These are phyloP conservation scores for Eragrostis tef DNA, from an alignment of 202 grass and related monocot genomes.

Conservation along the genomic window DNA sequence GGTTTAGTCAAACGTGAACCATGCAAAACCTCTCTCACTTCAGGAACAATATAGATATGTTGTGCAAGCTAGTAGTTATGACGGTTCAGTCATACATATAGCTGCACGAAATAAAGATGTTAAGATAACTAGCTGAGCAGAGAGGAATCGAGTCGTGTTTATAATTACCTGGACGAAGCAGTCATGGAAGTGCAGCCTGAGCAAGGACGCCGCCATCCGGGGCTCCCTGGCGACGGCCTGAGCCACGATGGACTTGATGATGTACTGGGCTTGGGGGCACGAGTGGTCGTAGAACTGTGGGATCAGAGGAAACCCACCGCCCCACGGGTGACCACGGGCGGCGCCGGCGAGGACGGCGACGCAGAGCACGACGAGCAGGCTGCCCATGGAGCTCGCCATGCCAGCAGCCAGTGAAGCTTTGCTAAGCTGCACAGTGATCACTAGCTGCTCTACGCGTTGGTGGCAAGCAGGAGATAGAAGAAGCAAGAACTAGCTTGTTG, in stretches of 20 bases:
- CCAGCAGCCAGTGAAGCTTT: neutral
- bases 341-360: conserved; percentile 40
- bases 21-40: conserved; percentile 47
- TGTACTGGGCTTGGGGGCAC: conserved; percentile 67
- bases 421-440: neutral
- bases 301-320: conserved; percentile 49
- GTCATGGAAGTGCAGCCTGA: conserved; percentile 87
- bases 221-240: conserved; percentile 64
- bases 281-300: conserved; percentile 80
- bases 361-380: conserved; percentile 45
- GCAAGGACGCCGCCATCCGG: conserved; percentile 75
- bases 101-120: too few species aligned
- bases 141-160: too few species aligned
- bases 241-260: conserved; percentile 62
- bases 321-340: conserved; percentile 47
- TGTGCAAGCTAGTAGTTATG: too few species aligned
- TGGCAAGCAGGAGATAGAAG: neutral
- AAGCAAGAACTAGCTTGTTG: neutral
- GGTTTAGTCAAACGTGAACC: conserved; percentile 30
- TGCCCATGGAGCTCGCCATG: conserved; percentile 54
- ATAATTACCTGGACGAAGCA: conserved; percentile 60
- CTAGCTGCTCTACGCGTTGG: neutral
- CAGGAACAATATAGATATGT: neutral
- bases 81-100: neutral
- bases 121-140: too few species aligned